Base-by-base conservation (phyloP, 345 rosid species). In the Excoecaria agallocha region DNA sequence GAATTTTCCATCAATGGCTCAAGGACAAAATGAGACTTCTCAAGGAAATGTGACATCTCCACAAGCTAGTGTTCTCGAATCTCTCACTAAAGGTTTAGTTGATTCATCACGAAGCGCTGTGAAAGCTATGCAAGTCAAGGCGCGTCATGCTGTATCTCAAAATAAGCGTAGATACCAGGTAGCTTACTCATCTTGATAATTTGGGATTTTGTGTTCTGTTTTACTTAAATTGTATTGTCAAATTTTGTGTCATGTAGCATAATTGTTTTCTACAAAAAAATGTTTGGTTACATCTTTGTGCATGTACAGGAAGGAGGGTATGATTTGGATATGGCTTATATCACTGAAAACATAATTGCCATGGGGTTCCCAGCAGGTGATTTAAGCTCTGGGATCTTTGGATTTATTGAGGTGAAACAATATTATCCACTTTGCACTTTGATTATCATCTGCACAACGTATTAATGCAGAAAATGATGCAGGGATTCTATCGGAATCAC, bases 311-410 rank as follows among this genome's bases (percentile, higher is more conserved):
- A 79, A 20, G 82, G 79, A 49, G 82, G 72, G 9, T 79, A 70
- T 68, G 82, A 66, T 74, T 77, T 87, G 83, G 91, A 87, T 70
- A 82, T 87, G 82, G 71, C 79, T 58, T 79, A 79, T 69, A 66
- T 79, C 24, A 79, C 82, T 66, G 82, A 79, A 78, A 79, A 79
- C 39, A 66, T 79, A 37, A 79, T 79, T 71, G 82, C 82, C 50
- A 79, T 79, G 82, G 82, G 82, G n/a, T 79, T 79, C 57, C 82
- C 82, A 24, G 82, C 82, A 50, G 82, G 82, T 55, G 82, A 79
- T 59, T 25, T 79, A n/a, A 79, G 82, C 74, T 79, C 82, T 58
- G 82, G 82, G 13, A 59, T 79, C 50, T 71, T 79, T n/a, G 82
- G 82, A 19, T 79, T 71, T 73, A 65, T 79, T 59, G 82, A 79